phyloP scores from a whole-genome alignment of 2,329 filamentous ascomycete genomes.

The Didymella segeticola region DNA sequence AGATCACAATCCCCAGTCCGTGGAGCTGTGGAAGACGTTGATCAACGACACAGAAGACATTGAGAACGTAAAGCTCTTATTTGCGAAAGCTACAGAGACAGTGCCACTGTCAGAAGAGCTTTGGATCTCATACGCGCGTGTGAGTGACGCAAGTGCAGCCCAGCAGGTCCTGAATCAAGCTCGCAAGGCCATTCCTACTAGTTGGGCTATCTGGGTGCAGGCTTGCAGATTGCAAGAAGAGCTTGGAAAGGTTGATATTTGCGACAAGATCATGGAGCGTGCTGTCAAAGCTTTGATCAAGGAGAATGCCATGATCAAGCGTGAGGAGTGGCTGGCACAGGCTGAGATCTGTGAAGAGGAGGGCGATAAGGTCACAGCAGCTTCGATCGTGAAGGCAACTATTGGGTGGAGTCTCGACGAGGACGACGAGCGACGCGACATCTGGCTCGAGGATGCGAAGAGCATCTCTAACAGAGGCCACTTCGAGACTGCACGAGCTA shows the following conservation, averaged over 20 bases:
- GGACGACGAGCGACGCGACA: constrained; percentile 93
- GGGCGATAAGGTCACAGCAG: constrained; percentile 83
- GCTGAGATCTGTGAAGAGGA: constrained; percentile 95
- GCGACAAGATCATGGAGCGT: constrained; percentile 89
- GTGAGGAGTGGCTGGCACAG: constrained; percentile 95
- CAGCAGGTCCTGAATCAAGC: constrained; percentile 95
- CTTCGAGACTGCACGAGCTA: constrained; percentile 90
- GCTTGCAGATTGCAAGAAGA: constrained; percentile 89
- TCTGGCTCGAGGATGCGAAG: constrained; percentile 94
- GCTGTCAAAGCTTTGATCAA: constrained; percentile 87
- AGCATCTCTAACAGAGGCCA: constrained; percentile 79
- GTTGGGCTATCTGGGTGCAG: constrained; percentile 95
- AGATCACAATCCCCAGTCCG: constrained; percentile 91
- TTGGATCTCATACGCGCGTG: constrained; percentile 89
- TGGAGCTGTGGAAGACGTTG: constrained; percentile 96
- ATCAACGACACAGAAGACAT: constrained; percentile 94
- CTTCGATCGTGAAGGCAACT: constrained; percentile 89
- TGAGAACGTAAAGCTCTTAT: constrained; percentile 82
- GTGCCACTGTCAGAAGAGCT: constrained; percentile 93
- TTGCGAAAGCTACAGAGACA: constrained; percentile 94
- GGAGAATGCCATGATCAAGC: constrained; percentile 94
- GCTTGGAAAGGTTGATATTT: constrained; percentile 79
- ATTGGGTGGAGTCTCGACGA: constrained; percentile 93
- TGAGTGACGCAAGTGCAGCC: constrained; percentile 89
- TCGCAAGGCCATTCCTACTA: constrained; percentile 90